phyloP scores from a whole-genome alignment of 148 eudicot species.

The Chenopodium formosanum region DNA sequence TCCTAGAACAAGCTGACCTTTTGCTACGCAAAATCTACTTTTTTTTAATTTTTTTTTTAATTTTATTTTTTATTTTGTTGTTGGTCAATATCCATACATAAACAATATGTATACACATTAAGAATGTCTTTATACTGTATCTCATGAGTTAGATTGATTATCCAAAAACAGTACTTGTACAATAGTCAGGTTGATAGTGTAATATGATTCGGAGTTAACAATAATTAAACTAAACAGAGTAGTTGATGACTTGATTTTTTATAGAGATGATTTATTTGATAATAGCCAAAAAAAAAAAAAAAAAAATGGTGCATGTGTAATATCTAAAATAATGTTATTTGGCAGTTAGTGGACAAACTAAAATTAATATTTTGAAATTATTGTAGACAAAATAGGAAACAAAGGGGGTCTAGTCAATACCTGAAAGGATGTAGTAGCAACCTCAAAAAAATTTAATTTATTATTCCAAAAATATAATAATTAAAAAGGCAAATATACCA shows the following conservation, averaged over 20 bases:
- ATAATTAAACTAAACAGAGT: no score
- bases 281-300: no score
- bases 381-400: slow-evolving; percentile 14
- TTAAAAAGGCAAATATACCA: neutral
- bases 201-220: no score
- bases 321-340: neutral
- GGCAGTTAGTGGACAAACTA: neutral
- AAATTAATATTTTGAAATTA: neutral
- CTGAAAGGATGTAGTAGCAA: slow-evolving; percentile 20
- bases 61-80: neutral
- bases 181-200: no score
- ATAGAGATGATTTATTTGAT: neutral
- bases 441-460: neutral
- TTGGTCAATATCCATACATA: slow-evolving; percentile 8
- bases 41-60: neutral
- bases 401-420: slow-evolving; percentile 22
- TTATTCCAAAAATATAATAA: neutral
- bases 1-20: slow-evolving; percentile 39
- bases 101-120: slow-evolving; percentile 4
- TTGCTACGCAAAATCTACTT: neutral
- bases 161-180: neutral
- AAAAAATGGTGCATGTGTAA: neutral
- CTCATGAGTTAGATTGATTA: neutral
- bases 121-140: neutral
- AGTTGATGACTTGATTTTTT: neutral